phyloP scores from a whole-genome alignment of 2,329 filamentous ascomycete species.

The Mollisia scopiformis region DNA sequence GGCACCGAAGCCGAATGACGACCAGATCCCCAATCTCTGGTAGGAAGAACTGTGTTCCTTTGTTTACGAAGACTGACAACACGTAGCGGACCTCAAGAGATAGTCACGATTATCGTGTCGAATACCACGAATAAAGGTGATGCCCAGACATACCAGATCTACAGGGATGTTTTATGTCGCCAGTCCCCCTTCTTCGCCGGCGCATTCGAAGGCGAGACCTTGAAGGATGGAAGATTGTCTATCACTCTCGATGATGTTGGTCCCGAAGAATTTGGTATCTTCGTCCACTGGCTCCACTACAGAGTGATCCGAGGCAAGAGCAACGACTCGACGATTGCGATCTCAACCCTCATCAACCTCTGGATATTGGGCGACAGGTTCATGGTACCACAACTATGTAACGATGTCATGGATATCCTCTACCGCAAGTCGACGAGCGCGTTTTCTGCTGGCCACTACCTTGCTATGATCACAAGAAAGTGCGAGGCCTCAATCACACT shows the following conservation, averaged over 20 bases:
- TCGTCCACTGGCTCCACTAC: slow-evolving; percentile 11
- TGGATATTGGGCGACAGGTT: slow-evolving; percentile 6
- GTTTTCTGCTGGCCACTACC: background rate
- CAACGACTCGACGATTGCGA: background rate
- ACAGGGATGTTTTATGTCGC: slow-evolving; percentile 4
- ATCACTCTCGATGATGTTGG: slow-evolving; percentile 1
- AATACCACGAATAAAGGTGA: background rate
- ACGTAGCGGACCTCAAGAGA: background rate
- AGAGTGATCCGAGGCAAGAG: background rate
- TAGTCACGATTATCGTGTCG: background rate
- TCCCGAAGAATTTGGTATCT: background rate
- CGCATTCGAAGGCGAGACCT: slow-evolving; percentile 4
- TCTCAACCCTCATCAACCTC: background rate
- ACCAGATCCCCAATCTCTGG: background rate
- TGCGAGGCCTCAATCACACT: background rate
- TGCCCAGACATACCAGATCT: background rate
- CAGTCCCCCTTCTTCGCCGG: slow-evolving; percentile 9
- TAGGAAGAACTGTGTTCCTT: background rate
- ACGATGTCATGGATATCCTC: slow-evolving; percentile 4
- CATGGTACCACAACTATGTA: background rate
- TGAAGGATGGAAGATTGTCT: background rate
- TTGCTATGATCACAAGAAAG: too few relatives aligned
- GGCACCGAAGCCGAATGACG: too few relatives aligned
- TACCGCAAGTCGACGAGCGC: background rate
- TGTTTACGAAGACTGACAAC: background rate